Percentiles rank a stretch among this genome's conserved stretches.
These are phyloP conservation scores for Pythium periplocum DNA, from an alignment of 352 stramenopile species.

Conservation along the genomic window DNA sequence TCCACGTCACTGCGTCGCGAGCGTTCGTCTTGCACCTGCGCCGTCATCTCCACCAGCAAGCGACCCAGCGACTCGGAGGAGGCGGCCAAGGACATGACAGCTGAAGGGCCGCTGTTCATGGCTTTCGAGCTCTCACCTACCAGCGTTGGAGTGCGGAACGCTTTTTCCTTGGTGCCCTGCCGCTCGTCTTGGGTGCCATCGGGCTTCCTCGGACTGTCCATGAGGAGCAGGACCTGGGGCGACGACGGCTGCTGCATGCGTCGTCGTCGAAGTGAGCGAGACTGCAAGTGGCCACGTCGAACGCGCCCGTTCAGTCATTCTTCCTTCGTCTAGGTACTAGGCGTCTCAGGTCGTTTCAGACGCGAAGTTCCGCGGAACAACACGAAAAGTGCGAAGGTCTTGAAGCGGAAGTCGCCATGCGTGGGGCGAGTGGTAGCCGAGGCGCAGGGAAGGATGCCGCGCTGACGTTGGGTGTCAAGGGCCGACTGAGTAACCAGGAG, in stretches of 20 bases:
- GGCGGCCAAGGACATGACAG: background rate
- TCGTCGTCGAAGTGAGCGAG: background rate
- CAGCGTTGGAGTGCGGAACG: constrained; percentile 2
- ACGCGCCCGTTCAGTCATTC: no score
- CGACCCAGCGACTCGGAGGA: constrained; percentile 36
- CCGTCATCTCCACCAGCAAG: constrained; percentile 59
- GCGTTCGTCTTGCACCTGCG: constrained; percentile 55
- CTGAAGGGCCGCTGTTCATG: background rate
- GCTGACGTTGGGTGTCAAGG: constrained; percentile 32
- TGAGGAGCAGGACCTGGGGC: constrained; percentile 15
- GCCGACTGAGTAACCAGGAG: constrained; percentile 56
- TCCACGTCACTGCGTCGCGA: constrained; percentile 42
- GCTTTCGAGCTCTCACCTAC: background rate
- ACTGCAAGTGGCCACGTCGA: no score
- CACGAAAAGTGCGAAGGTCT: no score
- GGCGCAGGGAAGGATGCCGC: no score
- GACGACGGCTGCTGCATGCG: background rate
- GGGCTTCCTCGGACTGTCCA: constrained; percentile 17
- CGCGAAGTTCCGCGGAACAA: no score
- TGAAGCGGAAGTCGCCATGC: no score
- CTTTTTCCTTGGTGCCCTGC: background rate
- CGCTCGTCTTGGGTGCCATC: constrained; percentile 1
- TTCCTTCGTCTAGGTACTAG: no score
- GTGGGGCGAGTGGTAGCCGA: no score
- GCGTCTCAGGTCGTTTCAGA: no score